Evolutionary conservation across 306 rosid species (phyloP), one percentile per base, ranked within the genome.

Genomic region (Crotalaria pallida): DNA sequence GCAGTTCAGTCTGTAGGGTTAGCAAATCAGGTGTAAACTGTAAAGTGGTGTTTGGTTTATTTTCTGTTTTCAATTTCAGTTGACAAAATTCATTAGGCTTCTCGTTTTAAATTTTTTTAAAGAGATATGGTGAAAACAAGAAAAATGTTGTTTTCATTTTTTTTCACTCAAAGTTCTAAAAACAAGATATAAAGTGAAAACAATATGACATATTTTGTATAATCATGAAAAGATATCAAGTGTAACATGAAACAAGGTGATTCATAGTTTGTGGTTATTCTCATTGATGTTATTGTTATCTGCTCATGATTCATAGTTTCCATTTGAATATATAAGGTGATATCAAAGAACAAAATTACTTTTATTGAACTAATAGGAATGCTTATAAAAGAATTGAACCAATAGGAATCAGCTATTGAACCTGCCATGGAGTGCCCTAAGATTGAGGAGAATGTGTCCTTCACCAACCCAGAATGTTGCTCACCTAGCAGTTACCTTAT

Each of bases 1-100:
- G 84, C 96, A 15, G 55, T 91, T 29, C 83, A 83, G 26, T 83
- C 90, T 11, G 60, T 49, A 0, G 97, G 96, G 49, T 81, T 91
- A 40, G 55, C 70, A 57, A 50, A 29, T 52, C 88, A 84, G 85
- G 97, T n/a, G n/a, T n/a, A n/a, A n/a, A n/a, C n/a, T n/a, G n/a
- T n/a, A n/a, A n/a, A n/a, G n/a, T n/a, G n/a, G n/a, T n/a, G n/a
- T n/a, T n/a, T n/a, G n/a, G n/a, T n/a, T n/a, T n/a, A n/a, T n/a
- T n/a, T n/a, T n/a, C 15, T 23, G 31, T 26, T 26, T 26, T 26
- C 13, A 29, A 0, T 33, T 33, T 33, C 40, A 7, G 31, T 26
- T 26, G 31, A 16, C 0, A 27, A 27, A 27, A 27, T 27, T 38
- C 44, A 10, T 10, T 10, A 9, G 10, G n/a, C 2, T 38, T 38